A percentile compares a stretch with the other conserved stretches of the same genome.
phyloP scores from a whole-genome alignment of 306 rosid genomes.

The Canavalia gladiata region DNA sequence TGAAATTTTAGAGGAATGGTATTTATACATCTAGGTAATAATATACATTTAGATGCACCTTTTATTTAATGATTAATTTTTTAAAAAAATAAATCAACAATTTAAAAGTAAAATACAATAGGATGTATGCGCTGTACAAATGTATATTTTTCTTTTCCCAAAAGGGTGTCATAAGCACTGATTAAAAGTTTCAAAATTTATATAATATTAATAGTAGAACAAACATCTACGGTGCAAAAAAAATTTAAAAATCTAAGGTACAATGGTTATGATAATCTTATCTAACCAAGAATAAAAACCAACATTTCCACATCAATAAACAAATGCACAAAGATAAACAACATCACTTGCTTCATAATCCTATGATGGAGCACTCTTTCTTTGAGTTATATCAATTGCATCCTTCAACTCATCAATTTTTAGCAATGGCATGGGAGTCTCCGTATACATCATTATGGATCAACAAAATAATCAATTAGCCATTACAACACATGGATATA shows the following conservation, averaged over 20 bases:
- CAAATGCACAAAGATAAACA: not conserved
- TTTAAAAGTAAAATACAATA: too few species aligned
- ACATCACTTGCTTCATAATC: slow-evolving; percentile 67
- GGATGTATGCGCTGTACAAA: too few species aligned
- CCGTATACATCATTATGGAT: slow-evolving; percentile 69
- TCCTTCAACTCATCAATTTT: slow-evolving; percentile 58
- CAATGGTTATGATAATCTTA: not conserved
- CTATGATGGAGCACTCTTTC: slow-evolving; percentile 69
- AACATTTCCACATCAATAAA: not conserved
- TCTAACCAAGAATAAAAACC: not conserved
- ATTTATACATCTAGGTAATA: too few species aligned
- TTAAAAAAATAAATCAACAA: too few species aligned
- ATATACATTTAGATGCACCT: too few species aligned
- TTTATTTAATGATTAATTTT: too few species aligned
- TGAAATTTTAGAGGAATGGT: too few species aligned
- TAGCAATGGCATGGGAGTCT: slow-evolving; percentile 72
- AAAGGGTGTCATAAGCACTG: too few species aligned
- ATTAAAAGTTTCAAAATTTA: too few species aligned
- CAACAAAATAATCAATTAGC: not conserved
- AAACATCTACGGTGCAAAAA: not conserved
- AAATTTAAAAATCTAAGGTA: not conserved
- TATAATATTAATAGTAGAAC: not conserved
- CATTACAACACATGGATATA: not conserved
- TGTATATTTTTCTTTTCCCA: too few species aligned
- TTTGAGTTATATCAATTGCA: slow-evolving; percentile 63